Evolutionary conservation across 1,284 basidiomycete genomes (phyloP), one percentile per base, ranked within the genome.

Genomic region (Athelia sp.): DNA sequence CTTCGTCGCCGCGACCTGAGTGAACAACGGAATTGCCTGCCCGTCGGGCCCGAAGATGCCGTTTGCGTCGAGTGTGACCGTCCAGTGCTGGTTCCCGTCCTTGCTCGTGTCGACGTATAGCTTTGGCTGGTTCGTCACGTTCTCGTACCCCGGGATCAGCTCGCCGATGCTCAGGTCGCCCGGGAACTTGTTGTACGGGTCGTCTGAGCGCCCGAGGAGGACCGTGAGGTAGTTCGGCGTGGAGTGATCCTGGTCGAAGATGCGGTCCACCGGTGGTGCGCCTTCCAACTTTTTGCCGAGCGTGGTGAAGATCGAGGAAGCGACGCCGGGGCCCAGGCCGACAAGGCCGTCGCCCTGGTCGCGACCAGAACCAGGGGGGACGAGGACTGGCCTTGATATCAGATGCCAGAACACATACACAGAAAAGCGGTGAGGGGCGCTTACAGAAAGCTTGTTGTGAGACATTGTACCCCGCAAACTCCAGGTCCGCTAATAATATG

Each of bases 41-140:
- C 73, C 74, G 52, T 78, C 71, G 0, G 77, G 73, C 0, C 74
- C 76, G 17, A 78, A 69, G 48, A 82, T 64, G 1, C 76, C 75
- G 48, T 76, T 62, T 6, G 64, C 56, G 51, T 81, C 56, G 9
- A 56, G 42, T 2, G 44, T 29, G 14, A 48, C 46, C 21, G 53
- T 43, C 56, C 54, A 58, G 36, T 54, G 57, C 38, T 57, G 56
- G 36, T 43, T 49, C 8, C 26, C 24, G 21, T 35, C 35, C 6
- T 43, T 10, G 11, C 31, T 32, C 14, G 45, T n/a, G 2, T 49
- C 43, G n/a, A 43, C 43, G 29, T 18, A 43, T 6, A 18, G 19
- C 23, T 44, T 44, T n/a, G 55, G 53, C 40, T 56, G 53, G 13
- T 42, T 51, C 9, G 43, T 29, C 9, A 46, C 21, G 17, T 31